These are phyloP conservation scores for Sistotremastrum suecicum DNA, from an alignment of 768 basidiomycete genomes.

Conservation along the genomic window DNA sequence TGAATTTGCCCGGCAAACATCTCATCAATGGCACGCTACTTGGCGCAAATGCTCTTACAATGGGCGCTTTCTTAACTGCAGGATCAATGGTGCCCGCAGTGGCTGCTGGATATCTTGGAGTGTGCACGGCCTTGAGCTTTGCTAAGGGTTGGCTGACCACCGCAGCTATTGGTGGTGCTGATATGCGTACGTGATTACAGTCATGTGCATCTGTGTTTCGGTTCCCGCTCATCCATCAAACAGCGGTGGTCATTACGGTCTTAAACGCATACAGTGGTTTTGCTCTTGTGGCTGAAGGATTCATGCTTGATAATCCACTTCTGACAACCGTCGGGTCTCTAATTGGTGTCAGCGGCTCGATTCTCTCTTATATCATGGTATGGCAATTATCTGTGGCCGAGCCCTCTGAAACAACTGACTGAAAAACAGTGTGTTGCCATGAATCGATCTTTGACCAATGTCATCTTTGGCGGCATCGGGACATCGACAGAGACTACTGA, in stretches of 20 bases:
- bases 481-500: conserved; percentile 34
- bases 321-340: conserved; percentile 74
- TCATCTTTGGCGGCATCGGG: conserved; percentile 77
- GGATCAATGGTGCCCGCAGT: conserved; percentile 56
- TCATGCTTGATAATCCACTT: conserved; percentile 81
- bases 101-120: conserved; percentile 66
- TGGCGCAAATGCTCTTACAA: conserved; percentile 52
- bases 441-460: conserved; percentile 78
- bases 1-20: conserved; percentile 65
- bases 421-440: conserved; percentile 67
- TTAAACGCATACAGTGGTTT: conserved; percentile 86
- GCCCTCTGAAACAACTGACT: neutral
- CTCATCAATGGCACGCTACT: conserved; percentile 60
- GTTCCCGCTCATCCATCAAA: conserved; percentile 1
- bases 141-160: conserved; percentile 79
- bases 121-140: conserved; percentile 65
- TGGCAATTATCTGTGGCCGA: conserved; percentile 7
- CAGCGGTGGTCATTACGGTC: conserved; percentile 84
- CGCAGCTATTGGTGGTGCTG: conserved; percentile 84
- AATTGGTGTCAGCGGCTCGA: conserved; percentile 83
- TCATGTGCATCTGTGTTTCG: neutral
- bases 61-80: conserved; percentile 65
- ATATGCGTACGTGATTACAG: conserved; percentile 58
- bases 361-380: conserved; percentile 89
- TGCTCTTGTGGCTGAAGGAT: conserved; percentile 83